phyloP scores from a whole-genome alignment of 208 protist species.

The Trypanosoma grayi region DNA sequence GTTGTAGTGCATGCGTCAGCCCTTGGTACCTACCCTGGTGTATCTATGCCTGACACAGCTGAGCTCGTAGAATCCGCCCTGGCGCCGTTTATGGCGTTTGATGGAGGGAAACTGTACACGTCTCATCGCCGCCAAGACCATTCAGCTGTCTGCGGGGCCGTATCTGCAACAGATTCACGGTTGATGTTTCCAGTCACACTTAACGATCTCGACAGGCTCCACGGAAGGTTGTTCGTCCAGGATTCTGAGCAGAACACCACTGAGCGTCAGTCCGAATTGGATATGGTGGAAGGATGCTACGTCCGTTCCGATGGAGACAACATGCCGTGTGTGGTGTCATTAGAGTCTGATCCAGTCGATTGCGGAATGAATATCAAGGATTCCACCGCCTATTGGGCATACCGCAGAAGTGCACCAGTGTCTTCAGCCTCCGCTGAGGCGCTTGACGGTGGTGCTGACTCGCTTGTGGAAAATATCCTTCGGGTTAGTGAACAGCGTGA shows the following conservation, averaged over 20 bases:
- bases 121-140: background rate
- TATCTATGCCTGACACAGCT: background rate
- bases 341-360: slow-evolving; percentile 2
- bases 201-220: slow-evolving; percentile 7
- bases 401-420: background rate
- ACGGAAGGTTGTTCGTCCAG: background rate
- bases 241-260: background rate
- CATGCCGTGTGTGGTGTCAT: background rate
- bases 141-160: background rate
- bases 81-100: slow-evolving; percentile 15
- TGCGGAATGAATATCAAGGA: slow-evolving; percentile 13
- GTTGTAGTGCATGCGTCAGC: background rate
- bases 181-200: slow-evolving; percentile 18
- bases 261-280: background rate
- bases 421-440: background rate
- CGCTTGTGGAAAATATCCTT: slow-evolving; percentile 16
- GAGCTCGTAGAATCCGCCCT: slow-evolving; percentile 18
- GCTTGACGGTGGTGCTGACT: slow-evolving; percentile 5
- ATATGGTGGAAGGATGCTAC: slow-evolving; percentile 23
- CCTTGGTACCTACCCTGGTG: background rate
- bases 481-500: slow-evolving; percentile 9
- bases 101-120: slow-evolving; percentile 14
- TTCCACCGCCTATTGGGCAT: slow-evolving; percentile 21
- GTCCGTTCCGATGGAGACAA: background rate
- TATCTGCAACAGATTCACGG: background rate